A percentile compares a stretch with the other conserved stretches of the same genome.
Conservation (phyloP, 1,284 basidiomycete species). For the Cutaneotrichosporon spelunceum region DNA sequence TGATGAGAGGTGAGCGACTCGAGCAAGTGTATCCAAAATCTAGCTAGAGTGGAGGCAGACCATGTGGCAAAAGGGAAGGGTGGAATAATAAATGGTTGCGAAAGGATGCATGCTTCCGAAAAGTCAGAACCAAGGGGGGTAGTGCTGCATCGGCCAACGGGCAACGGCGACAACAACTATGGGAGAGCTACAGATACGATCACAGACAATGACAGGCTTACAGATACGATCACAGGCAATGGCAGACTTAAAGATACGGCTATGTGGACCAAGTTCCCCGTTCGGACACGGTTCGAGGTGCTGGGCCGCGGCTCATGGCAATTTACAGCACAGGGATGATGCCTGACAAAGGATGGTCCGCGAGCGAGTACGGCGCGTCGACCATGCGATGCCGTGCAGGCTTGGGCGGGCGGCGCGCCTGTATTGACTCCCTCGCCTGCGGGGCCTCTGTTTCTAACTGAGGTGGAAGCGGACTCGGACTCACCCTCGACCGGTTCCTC, state of each 20-base stretch:
- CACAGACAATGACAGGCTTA: too few relatives aligned
- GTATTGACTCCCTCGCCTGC: background rate
- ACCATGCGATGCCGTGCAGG: background rate
- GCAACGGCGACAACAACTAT: too few relatives aligned
- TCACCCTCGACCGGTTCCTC: background rate
- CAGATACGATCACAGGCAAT: background rate
- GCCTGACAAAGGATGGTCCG: background rate
- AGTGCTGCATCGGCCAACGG: background rate
- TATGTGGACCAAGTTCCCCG: background rate
- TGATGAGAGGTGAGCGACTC: too few relatives aligned
- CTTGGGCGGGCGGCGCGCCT: too few relatives aligned
- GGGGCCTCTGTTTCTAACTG: background rate
- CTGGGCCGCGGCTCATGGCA: background rate
- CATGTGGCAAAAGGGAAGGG: background rate
- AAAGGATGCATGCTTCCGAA: background rate
- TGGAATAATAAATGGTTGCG: background rate
- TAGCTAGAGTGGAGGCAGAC: background rate
- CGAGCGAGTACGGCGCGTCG: background rate
- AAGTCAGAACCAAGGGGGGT: background rate
- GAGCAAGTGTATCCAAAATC: constrained; percentile 12
- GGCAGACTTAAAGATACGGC: background rate
- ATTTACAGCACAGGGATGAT: background rate
- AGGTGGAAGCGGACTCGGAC: background rate
- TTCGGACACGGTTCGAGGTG: background rate
- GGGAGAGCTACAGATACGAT: too few relatives aligned